Evolutionary conservation across 805 yeast genomes (phyloP).

Genomic region (Geotrichum ghanense): DNA sequence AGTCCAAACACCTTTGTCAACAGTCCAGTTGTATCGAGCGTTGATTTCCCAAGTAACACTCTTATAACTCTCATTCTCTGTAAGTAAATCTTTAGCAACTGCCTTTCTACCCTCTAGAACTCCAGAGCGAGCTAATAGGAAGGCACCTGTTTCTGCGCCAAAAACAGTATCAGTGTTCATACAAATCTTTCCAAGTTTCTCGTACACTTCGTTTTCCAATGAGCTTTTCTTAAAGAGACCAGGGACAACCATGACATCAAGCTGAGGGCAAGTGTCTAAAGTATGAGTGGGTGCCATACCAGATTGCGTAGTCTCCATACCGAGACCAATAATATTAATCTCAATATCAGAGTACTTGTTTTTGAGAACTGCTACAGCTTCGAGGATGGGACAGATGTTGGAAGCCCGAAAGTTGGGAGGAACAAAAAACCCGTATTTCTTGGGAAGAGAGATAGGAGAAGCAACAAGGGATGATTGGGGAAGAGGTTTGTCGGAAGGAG

Average conservation of each 20-base stretch:
- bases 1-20: neutral
- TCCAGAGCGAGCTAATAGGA: constrained; percentile 1
- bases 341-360: neutral
- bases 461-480: neutral
- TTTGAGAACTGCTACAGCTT: neutral
- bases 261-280: neutral
- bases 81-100: neutral
- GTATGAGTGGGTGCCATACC: neutral
- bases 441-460: neutral
- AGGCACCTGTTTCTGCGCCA: neutral
- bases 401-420: neutral
- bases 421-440: neutral
- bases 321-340: neutral
- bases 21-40: neutral
- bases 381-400: neutral
- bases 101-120: neutral
- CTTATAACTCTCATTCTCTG: neutral
- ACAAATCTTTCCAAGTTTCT: neutral
- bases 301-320: neutral
- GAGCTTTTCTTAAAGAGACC: neutral
- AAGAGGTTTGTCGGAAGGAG: neutral
- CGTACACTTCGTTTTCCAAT: neutral
- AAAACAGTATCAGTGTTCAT: neutral
- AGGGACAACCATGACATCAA: constrained; percentile 1
- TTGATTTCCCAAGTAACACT: neutral